Evolutionary conservation across 371 early-diverging fungal genomes (phyloP), one percentile per base, ranked within the genome.

Genomic region (Batkoa obscura): DNA sequence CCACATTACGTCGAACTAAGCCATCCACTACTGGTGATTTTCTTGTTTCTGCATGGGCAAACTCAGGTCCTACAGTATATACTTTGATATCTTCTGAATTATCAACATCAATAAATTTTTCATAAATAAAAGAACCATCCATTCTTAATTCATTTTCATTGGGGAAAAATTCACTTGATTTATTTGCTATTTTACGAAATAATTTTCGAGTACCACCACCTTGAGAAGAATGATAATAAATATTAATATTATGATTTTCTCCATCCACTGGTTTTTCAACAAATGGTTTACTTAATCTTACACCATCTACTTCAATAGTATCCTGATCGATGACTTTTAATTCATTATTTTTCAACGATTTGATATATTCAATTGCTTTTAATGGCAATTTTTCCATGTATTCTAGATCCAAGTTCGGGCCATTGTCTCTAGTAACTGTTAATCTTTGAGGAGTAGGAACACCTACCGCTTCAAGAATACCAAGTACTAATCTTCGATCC

Each of bases 21-120:
- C 99, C 99, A 67, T 99, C 99, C 3, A 96, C 96, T 0, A 93
- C 94, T 1, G 98, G 98, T 10, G 95, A 94, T 64, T 96, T 96
- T 70, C 99, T 80, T 6, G 95, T 96, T 66, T 99, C 99, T 6
- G 99, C 97, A 66, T 99, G 91, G 1, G 86, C 83, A 63, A 82
- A 91, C 3, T 75, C 67, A 5, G 81, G 74, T 2, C 98, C 97
- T 17, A 96, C 82, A 0, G 94, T 94, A 64, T 99, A 99, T 33
- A 94, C 83, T 68, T 98, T 98, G 61, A 98, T 90, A 62, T 98
- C 99, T 60, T 93, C 95, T 2, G 87, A 80, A 62, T 91, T 87
- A 60, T 94, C 90, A 0, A 88, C 91, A 55, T 78, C 76, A 76
- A 97, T 81, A 59, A 96, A 86, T 65, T 94, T 80, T 59, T 99